Base-by-base conservation (phyloP, 768 basidiomycete genomes). In the Pisolithus marmoratus region DNA sequence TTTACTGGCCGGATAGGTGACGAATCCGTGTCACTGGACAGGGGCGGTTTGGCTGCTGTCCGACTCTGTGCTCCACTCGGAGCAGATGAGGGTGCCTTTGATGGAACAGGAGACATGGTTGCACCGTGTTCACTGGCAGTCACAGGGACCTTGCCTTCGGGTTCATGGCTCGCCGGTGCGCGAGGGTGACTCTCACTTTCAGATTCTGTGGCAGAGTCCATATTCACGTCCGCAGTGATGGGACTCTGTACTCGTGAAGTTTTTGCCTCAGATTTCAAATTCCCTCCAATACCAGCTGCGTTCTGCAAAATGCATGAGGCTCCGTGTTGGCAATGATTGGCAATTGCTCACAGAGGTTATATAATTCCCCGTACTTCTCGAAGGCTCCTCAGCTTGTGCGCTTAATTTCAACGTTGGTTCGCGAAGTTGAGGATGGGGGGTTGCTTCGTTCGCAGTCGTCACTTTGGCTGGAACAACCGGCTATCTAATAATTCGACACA, bases 1-100 rank as follows among this genome's bases (percentile, higher is more conserved):
- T 85, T 84, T 64, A 81, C 80, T 8, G 68, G 63, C 11, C 65
- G 70, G 23, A 58, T 60, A n/a, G 81, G 76, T n/a, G 81, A 77
- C 4, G 79, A 75, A 51, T 82, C 79, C 9, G 80, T 71, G 56
- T 77, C 78, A 36, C 17, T 36, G 6, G 68, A 69, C 27, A 60
- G 42, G 17, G 63, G 36, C 54, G 54, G 52, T 61, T 69, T 57
- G 38, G 58, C 55, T 41, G 52, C 45, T 24, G 58, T 61, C 58
- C 61, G 61, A 55, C 52, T 53, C 61, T 58, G 58, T 57, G 51
- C 45, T 50, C 47, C 56, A 51, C 60, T 49, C 29, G 55, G 41
- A 3, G 23, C 46, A 27, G 55, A 48, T 19, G 43, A 38, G 29
- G 42, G 26, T 20, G 49, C 51, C 57, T 38, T 58, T 36, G 64